Conservation (phyloP, 2,329 filamentous ascomycete species). For the Colletotrichum viniferum region DNA sequence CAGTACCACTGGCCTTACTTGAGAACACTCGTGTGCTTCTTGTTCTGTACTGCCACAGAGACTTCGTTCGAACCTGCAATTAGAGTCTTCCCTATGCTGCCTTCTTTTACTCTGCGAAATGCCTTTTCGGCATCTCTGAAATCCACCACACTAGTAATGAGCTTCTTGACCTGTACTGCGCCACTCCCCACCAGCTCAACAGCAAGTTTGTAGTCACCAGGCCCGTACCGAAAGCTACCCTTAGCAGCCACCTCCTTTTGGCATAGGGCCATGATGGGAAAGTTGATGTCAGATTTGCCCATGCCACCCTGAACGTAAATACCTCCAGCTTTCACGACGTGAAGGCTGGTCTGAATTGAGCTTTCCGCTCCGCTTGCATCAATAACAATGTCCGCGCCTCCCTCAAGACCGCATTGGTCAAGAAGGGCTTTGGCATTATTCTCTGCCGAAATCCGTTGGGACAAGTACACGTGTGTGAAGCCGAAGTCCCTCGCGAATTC, state of each 20-base stretch:
- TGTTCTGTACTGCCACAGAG: not conserved
- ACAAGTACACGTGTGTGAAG: conserved; percentile 73
- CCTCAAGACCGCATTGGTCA: conserved; percentile 64
- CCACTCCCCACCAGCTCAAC: conserved; percentile 76
- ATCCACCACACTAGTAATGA: conserved; percentile 77
- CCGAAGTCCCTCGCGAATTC: conserved; percentile 77
- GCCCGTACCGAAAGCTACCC: conserved; percentile 88
- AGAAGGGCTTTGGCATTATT: conserved; percentile 77
- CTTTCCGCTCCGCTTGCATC: conserved; percentile 82
- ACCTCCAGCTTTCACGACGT: conserved; percentile 73
- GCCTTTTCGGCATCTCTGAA: conserved; percentile 86
- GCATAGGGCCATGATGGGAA: conserved; percentile 90
- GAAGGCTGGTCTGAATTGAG: conserved; percentile 76
- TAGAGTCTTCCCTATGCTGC: conserved; percentile 75
- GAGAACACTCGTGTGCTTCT: fast-evolving
- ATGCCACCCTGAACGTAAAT: conserved; percentile 88
- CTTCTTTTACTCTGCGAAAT: conserved; percentile 84
- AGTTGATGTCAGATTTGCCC: conserved; percentile 85
- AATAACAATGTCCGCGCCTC: conserved; percentile 79
- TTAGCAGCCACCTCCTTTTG: conserved; percentile 86
- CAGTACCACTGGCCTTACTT: fast-evolving
- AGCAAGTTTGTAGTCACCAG: conserved; percentile 85
- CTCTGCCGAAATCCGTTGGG: conserved; percentile 64
- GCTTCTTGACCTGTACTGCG: conserved; percentile 78
- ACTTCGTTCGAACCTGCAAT: conserved; percentile 69